Percentiles rank a stretch among this genome's conserved stretches.
phyloP scores from a whole-genome alignment of 768 basidiomycete species.

The Gymnopilus junonius region DNA sequence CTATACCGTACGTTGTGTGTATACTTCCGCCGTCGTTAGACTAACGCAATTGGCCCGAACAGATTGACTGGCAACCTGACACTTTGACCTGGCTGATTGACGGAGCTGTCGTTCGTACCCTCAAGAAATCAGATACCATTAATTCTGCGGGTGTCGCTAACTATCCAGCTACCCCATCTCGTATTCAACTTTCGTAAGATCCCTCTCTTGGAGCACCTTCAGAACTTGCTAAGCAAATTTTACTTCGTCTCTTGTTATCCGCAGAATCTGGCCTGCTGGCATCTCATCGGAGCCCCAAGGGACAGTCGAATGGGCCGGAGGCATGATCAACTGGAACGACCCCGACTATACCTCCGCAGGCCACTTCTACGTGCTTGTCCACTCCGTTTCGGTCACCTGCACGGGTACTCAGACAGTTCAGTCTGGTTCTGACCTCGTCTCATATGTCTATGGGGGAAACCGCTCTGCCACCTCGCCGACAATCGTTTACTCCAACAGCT shows the following conservation, averaged over 20 bases:
- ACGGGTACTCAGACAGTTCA: conserved; percentile 50
- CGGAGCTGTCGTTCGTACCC: conserved; percentile 68
- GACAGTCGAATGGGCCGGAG: conserved; percentile 81
- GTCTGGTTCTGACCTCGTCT: conserved; percentile 52
- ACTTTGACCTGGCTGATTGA: conserved; percentile 71
- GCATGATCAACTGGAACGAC: conserved; percentile 81
- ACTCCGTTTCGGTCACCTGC: conserved; percentile 69
- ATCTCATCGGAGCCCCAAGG: conserved; percentile 62
- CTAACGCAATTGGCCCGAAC: conserved; percentile 2
- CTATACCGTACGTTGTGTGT: conserved; percentile 58
- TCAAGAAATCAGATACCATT: conserved; percentile 62
- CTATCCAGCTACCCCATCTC: conserved; percentile 80
- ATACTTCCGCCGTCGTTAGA: neutral
- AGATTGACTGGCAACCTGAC: conserved; percentile 85
- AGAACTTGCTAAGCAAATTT: no score
- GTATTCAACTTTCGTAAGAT: conserved; percentile 78
- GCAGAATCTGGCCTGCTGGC: conserved; percentile 83
- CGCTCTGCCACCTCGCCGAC: conserved; percentile 53
- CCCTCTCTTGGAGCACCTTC: no score
- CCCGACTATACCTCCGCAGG: conserved; percentile 77
- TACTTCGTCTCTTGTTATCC: conserved; percentile 20
- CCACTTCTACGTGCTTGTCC: conserved; percentile 70
- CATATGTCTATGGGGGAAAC: conserved; percentile 67
- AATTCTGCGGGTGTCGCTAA: conserved; percentile 58
- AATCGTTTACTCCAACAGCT: conserved; percentile 61